Base-by-base conservation (phyloP, 495 filamentous ascomycete genomes). In the Choiromyces venosus region DNA sequence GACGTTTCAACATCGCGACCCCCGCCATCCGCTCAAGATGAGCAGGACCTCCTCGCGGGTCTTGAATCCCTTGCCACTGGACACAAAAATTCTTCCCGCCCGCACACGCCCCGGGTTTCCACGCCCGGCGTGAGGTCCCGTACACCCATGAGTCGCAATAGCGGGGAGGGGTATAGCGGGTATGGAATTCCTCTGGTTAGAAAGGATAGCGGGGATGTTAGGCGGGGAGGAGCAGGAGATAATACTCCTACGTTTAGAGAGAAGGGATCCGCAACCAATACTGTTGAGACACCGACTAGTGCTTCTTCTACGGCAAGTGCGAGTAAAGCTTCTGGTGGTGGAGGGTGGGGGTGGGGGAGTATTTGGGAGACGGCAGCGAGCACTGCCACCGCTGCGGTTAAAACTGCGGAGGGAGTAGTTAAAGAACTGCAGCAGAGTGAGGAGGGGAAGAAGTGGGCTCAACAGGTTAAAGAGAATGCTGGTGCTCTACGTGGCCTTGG, bases 341-440 rank as follows among this genome's bases (percentile, higher is more conserved):
- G 91, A 52, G 90, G 93, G 68, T 97, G 95, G 94, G 79, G 79
- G 19, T 97, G 93, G 93, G 94, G 95, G 73, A 89, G 93, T 16
- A 77, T 97, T 35, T 89, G 94, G 76, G 52, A 61, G 52, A 61
- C 52, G 12, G 52, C 52, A 12, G 25, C 52, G 12, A 86, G 87
- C 36, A 90, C 89, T 8, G 89, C 89, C 46, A 87, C 86, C 66
- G 92, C 93, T 42, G 96, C 94, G 64, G 91, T 97, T 83, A 97
- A 96, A 86, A 92, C 93, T 81, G 95, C 96, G 39, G 93, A 98
- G 82, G 93, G 90, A 21, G 89, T 93, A 1, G 93, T 96, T 67
- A 96, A 96, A 81, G 93, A 97, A 81, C 93, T 98, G 56, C 92
- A 96, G 81, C 91, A 93, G 79, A 97, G 97, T 73, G 93, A 99